A percentile compares a stretch with the other conserved stretches of the same genome.
Conservation (phyloP, 371 early-diverging fungal species). For the Lichtheimia hyalospora region DNA sequence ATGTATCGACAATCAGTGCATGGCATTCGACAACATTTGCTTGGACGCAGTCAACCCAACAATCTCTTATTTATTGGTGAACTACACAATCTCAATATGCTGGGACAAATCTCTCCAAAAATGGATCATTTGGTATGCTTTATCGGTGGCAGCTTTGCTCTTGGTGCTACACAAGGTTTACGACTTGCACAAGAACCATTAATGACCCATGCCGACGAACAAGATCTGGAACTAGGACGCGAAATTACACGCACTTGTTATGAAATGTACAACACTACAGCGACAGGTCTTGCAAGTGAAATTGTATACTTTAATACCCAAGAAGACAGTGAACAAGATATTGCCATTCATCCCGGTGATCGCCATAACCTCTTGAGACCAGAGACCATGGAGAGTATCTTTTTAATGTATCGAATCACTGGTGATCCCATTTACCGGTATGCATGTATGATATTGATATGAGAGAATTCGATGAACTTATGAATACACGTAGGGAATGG, state of each 20-base stretch:
- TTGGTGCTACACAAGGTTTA: conserved; percentile 71
- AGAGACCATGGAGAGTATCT: conserved; percentile 89
- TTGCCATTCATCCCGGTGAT: conserved; percentile 61
- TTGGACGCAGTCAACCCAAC: conserved; percentile 61
- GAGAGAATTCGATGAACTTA: neutral
- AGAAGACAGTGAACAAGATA: conserved; percentile 52
- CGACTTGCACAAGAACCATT: conserved; percentile 18
- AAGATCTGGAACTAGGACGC: conserved; percentile 73
- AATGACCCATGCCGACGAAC: conserved; percentile 28
- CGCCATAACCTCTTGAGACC: conserved; percentile 78
- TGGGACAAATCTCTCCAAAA: conserved; percentile 44
- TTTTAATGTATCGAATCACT: conserved; percentile 82
- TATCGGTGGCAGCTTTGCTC: conserved; percentile 81
- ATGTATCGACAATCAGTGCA: conserved; percentile 72
- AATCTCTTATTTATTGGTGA: conserved; percentile 77
- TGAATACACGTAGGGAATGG: conserved; percentile 67
- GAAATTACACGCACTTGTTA: conserved; percentile 79
- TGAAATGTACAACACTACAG: conserved; percentile 78
- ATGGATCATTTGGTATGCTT: conserved; percentile 97
- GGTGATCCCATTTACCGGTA: conserved; percentile 75
- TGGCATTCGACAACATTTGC: conserved; percentile 73
- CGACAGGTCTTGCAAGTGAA: conserved; percentile 84
- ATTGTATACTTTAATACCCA: conserved; percentile 62
- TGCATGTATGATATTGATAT: neutral
- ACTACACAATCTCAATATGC: conserved; percentile 15